A percentile compares a stretch with the other conserved stretches of the same genome.
Conservation (phyloP, 1,284 basidiomycete species). For the Erythrobasidium hasegawianum region DNA sequence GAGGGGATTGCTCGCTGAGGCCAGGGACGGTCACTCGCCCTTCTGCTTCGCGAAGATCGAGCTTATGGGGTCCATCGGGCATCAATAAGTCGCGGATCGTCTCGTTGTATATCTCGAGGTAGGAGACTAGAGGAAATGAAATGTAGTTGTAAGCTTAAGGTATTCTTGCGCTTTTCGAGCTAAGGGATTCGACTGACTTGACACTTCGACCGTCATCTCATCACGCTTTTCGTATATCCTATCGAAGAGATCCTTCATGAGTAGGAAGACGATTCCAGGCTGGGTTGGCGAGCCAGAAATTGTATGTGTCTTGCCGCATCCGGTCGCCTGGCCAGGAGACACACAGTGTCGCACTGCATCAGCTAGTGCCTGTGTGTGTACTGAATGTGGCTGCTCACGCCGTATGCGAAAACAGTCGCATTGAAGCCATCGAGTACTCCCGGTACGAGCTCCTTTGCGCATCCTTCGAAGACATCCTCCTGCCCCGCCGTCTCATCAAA, state of each 20-base stretch:
- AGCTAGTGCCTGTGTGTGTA: neutral
- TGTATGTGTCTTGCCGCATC: slow-evolving; percentile 96
- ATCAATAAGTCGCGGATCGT: slow-evolving; percentile 91
- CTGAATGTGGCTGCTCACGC: no score
- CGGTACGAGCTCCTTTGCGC: slow-evolving; percentile 73
- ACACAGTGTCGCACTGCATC: neutral
- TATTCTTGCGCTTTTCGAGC: neutral
- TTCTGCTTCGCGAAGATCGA: slow-evolving; percentile 77
- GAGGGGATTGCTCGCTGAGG: slow-evolving; percentile 72
- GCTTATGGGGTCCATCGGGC: slow-evolving; percentile 59
- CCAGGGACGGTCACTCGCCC: slow-evolving; percentile 74
- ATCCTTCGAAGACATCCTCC: slow-evolving; percentile 77
- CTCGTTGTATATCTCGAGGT: slow-evolving; percentile 97
- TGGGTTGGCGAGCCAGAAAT: slow-evolving; percentile 83
- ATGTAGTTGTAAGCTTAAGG: neutral
- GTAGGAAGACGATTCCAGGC: slow-evolving; percentile 88
- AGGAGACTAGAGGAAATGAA: slow-evolving; percentile 61
- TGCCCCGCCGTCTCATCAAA: slow-evolving; percentile 75
- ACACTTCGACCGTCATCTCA: slow-evolving; percentile 74
- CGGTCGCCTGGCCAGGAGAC: slow-evolving; percentile 69
- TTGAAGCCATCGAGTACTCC: slow-evolving; percentile 90
- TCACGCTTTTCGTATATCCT: slow-evolving; percentile 77
- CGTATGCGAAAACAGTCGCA: slow-evolving; percentile 94
- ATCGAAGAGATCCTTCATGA: slow-evolving; percentile 93
- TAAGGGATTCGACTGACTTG: slow-evolving; percentile 28